Evolutionary conservation across 345 rosid genomes (phyloP).

Genomic region (Angophora floribunda): DNA sequence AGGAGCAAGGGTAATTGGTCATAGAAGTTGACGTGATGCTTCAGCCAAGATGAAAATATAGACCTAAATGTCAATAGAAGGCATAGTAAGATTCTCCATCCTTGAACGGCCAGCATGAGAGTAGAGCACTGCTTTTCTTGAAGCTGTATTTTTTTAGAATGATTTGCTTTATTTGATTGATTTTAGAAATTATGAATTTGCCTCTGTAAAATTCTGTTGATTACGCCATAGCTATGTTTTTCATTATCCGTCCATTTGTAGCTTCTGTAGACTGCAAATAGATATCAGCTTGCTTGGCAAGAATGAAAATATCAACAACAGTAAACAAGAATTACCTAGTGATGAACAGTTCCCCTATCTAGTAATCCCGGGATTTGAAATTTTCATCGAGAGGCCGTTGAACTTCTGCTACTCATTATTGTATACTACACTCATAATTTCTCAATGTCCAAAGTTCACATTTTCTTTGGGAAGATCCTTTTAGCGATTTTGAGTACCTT

Average conservation of each 20-base stretch:
- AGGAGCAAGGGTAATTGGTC: too few relatives aligned
- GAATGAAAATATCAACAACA: accelerated
- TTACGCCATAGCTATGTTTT: neutral
- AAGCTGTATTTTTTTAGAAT: too few relatives aligned
- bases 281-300: neutral
- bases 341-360: neutral
- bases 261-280: neutral
- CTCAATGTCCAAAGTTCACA: neutral
- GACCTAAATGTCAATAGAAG: too few relatives aligned
- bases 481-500: neutral
- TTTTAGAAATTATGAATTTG: neutral
- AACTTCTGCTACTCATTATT: neutral
- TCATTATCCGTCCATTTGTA: neutral
- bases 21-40: too few relatives aligned
- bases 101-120: too few relatives aligned
- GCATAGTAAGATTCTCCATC: too few relatives aligned
- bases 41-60: too few relatives aligned
- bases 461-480: neutral
- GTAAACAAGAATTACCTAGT: neutral
- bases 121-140: too few relatives aligned
- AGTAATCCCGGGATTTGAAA: accelerated
- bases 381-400: neutral
- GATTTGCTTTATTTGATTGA: too few relatives aligned
- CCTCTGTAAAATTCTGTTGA: accelerated
- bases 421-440: neutral